These are phyloP conservation scores for Thelephora ganbajun DNA, from an alignment of 768 basidiomycete genomes.

Conservation along the genomic window DNA sequence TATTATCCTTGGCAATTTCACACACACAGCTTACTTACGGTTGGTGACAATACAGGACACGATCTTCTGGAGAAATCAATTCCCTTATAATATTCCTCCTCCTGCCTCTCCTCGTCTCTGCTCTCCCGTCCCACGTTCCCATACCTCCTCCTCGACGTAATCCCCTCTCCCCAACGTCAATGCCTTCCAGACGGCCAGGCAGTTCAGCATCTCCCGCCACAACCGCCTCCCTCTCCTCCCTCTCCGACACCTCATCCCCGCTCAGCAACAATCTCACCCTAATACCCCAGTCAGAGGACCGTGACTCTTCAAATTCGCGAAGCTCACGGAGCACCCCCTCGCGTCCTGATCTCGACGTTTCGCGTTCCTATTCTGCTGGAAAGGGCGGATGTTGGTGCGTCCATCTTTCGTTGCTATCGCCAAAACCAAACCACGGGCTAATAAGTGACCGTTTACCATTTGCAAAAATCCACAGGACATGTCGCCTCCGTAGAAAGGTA, in stretches of 20 bases:
- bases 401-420: constrained; percentile 3
- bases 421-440: not conserved
- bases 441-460: not conserved
- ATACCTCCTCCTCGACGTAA: not conserved
- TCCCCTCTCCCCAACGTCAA: not conserved
- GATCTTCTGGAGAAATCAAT: no score
- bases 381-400: constrained; percentile 75
- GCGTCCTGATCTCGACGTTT: constrained; percentile 20
- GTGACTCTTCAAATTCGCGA: constrained; percentile 8
- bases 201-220: constrained; percentile 11
- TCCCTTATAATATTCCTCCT: not conserved
- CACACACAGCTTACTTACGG: no score
- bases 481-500: constrained; percentile 72
- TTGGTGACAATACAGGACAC: no score
- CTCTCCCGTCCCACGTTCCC: not conserved
- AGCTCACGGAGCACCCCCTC: constrained; percentile 32
- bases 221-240: constrained; percentile 10
- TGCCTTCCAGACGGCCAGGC: constrained; percentile 7
- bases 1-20: no score
- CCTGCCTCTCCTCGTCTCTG: not conserved
- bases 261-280: constrained; percentile 2
- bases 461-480: constrained; percentile 42
- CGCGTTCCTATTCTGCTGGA: constrained; percentile 28
- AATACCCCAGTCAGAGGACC: constrained; percentile 9
- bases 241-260: constrained; percentile 4